Conservation (phyloP, 75 land plant genomes). For the Picea sitchensis region DNA sequence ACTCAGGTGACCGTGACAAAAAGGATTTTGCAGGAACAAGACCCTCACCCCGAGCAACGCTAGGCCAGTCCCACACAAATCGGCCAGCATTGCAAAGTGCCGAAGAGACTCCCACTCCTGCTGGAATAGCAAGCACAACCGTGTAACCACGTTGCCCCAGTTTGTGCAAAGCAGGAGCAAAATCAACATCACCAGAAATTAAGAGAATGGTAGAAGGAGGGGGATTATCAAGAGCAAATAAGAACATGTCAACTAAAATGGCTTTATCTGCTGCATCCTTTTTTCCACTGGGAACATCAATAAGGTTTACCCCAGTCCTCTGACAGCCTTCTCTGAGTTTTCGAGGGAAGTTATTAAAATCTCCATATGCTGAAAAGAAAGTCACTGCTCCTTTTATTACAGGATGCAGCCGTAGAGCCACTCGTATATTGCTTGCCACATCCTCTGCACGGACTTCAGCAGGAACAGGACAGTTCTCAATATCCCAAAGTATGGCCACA, state of each 20-base stretch:
- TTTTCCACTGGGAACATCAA: conserved; percentile 92
- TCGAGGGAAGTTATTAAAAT: conserved; percentile 88
- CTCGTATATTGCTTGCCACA: conserved; percentile 81
- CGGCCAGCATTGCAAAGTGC: conserved; percentile 79
- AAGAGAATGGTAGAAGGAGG: conserved; percentile 89
- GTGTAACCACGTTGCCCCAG: conserved; percentile 92
- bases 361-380: conserved; percentile 91
- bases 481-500: conserved; percentile 91
- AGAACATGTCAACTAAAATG: conserved; percentile 90
- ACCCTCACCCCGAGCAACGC: conserved; percentile 85
- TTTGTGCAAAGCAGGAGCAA: conserved; percentile 93
- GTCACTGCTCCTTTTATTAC: conserved; percentile 65
- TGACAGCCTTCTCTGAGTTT: conserved; percentile 95
- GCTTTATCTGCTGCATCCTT: conserved; percentile 99
- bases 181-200: conserved; percentile 96
- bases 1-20: conserved; percentile 22
- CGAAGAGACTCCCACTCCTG: conserved; percentile 72
- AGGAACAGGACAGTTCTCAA: conserved; percentile 93
- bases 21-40: conserved; percentile 52
- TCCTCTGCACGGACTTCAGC: conserved; percentile 82
- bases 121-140: conserved; percentile 87
- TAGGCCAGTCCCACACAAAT: conserved; percentile 96
- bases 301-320: conserved; percentile 91
- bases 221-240: conserved; percentile 91
- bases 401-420: conserved; percentile 84